Evolutionary conservation across 768 basidiomycete species (phyloP).

Genomic region (Neoboletus subvelutipes): DNA sequence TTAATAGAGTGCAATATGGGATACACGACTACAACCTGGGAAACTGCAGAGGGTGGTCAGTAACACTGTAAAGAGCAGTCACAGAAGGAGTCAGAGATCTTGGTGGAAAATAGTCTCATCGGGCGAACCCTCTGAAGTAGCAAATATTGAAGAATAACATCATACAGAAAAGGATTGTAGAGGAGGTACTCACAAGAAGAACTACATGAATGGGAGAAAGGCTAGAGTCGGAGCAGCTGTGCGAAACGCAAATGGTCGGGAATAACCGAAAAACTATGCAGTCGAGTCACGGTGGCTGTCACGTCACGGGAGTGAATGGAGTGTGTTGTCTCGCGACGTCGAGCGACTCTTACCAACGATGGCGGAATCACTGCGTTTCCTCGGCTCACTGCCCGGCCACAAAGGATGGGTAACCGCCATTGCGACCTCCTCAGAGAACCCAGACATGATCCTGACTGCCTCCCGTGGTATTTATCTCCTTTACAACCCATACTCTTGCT

Average conservation of each 20-base stretch:
- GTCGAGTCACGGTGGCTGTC: conserved; percentile 66
- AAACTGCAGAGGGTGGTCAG: conserved; percentile 6
- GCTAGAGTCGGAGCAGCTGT: not conserved
- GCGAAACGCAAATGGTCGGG: conserved; percentile 8
- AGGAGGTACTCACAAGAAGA: conserved; percentile 19
- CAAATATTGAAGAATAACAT: conserved; percentile 58
- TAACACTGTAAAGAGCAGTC: not conserved
- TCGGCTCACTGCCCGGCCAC: conserved; percentile 91
- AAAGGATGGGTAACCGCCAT: conserved; percentile 99
- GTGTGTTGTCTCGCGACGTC: conserved; percentile 24
- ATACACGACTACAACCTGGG: not conserved
- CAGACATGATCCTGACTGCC: conserved; percentile 97
- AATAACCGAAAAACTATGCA: conserved; percentile 53
- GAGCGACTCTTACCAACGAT: conserved; percentile 42
- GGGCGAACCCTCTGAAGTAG: conserved; percentile 62
- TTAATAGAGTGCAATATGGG: no score
- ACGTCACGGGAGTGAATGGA: conserved; percentile 38
- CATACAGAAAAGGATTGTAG: conserved; percentile 23
- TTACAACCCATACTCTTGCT: conserved; percentile 7
- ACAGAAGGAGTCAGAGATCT: conserved; percentile 56
- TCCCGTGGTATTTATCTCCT: conserved; percentile 73
- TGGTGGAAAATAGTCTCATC: conserved; percentile 68
- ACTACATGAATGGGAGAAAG: no score
- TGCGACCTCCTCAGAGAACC: conserved; percentile 97
- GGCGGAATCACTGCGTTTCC: conserved; percentile 86